A percentile compares a stretch with the other conserved stretches of the same genome.
Evolutionary conservation across 306 rosid genomes (phyloP).

Genomic region (Acacia confusa): DNA sequence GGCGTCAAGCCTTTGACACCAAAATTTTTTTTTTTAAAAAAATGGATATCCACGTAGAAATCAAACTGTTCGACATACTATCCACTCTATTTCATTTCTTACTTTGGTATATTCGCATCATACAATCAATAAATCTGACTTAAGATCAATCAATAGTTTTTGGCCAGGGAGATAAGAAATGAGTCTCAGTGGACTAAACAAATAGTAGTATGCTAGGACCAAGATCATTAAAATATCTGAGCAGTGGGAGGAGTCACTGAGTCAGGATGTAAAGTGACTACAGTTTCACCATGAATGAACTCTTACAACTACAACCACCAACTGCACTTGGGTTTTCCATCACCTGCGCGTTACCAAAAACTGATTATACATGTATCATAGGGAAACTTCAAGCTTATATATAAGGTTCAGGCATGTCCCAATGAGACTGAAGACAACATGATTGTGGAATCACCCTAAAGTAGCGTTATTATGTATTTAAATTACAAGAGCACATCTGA

Average conservation of each 20-base stretch:
- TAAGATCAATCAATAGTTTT: slow-evolving; percentile 11
- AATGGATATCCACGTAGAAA: not conserved
- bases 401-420: not conserved
- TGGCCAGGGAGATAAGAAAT: slow-evolving; percentile 14
- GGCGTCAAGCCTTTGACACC: not conserved
- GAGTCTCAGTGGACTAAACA: slow-evolving; percentile 3
- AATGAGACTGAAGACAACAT: not conserved
- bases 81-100: not conserved
- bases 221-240: not conserved
- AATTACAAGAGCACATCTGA: not conserved
- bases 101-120: slow-evolving; percentile 11
- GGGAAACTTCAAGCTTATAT: slow-evolving; percentile 3
- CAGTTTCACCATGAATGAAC: slow-evolving; percentile 89
- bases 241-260: not conserved
- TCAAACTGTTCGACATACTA: not conserved
- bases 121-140: slow-evolving; percentile 21
- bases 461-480: not conserved
- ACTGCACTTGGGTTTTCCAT: slow-evolving; percentile 92
- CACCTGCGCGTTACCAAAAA: slow-evolving; percentile 60
- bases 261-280: slow-evolving; percentile 29
- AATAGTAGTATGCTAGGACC: not conserved
- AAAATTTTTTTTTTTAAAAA: too few species aligned
- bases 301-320: slow-evolving; percentile 94
- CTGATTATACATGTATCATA: not conserved
- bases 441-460: not conserved